Evolutionary conservation across 768 basidiomycete genomes (phyloP), one percentile per base, ranked within the genome.

Genomic region (Lyophyllum atratum): DNA sequence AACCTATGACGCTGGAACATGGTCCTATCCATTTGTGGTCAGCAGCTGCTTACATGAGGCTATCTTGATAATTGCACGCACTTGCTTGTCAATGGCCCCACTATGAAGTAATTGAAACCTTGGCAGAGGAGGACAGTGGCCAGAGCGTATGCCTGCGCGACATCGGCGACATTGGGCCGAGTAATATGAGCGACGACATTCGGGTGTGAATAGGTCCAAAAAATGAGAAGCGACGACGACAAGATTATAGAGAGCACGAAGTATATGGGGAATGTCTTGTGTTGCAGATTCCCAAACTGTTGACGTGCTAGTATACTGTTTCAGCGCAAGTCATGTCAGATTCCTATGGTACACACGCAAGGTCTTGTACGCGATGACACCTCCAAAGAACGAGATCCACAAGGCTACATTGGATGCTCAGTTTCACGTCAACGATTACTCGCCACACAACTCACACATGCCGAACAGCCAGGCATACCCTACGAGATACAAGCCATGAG

Each of bases 41-140:
- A 59, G 39, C 12, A 44, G 26, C 3, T 43, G 26, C 3, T 43
- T 46, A 21, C 49, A 28, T 45, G 29, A 22, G 5, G 19, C 37
- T 49, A 22, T 7, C 26, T 59, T 12, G 33, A 43, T 19, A 52
- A 25, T 7, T 22, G 33, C 37, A 67, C 84, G 39, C 60, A 85
- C 86, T 81, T 83, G 83, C 81, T 87, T 2, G 89, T 86, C 73
- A 85, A 54, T 1, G 91, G 92, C 5, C 89, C 89, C 56, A 93
- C 75, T 22, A 89, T 77, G 53, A 89, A 79, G 58, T 85, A 81
- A 68, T 93, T 93, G 46, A 80, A 64, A 7, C 75, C 75, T 61
- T 90, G 87, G 19, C 77, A 69, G 26, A 77, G 61, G 21, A 82
- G 60, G 8, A 83, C 79, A 3, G 66, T 69, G 0, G 66, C 78